Evolutionary conservation across 305 asterid genomes (phyloP), one percentile per base, ranked within the genome.

Genomic region (Andrographis paniculata): DNA sequence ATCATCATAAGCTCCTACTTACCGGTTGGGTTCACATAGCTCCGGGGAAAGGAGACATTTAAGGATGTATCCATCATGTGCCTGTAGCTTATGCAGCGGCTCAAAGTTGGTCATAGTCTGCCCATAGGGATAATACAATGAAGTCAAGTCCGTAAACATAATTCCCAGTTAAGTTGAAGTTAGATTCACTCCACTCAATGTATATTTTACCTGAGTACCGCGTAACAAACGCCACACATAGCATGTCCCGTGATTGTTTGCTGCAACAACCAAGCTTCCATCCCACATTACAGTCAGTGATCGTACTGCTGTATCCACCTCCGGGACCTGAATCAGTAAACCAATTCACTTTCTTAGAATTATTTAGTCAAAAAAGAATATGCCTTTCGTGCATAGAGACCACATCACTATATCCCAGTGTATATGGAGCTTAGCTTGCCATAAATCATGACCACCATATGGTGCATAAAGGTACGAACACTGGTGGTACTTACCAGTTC

Each of bases 261-360:
- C 98, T 31, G 98, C 98, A 47, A 82, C 98, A 22, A 85, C 93
- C 68, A 89, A 67, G 75, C 98, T 82, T 50, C 98, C 98, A 23
- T 89, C 95, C 98, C 98, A 89, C 98, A 89, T 89, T 41, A 89
- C 82, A 20, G 95, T 82, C 75, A 86, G 71, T 14, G 96, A 89
- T 44, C 98, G 65, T 40, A 89, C 89, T 24, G 98, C 94, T 28
- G 94, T 86, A 66, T 85, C 98, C 67, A 82, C 96, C 71, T 89
- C 98, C 4, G 98, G 98, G 20, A 89, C 98, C 95, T 89, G 70
- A 42, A 69, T 33, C 58, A 35, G 41, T 14, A 59, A 42, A 47
- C 17, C 28, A 27, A 23, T 35, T 12, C 17, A 5, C 12, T 35
- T 23, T 14, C 35, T 41, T 6, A 9, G 4, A 31, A 30, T 38